Evolutionary conservation across 2,329 filamentous ascomycete genomes (phyloP).

Genomic region (Colletotrichum liaoningense): DNA sequence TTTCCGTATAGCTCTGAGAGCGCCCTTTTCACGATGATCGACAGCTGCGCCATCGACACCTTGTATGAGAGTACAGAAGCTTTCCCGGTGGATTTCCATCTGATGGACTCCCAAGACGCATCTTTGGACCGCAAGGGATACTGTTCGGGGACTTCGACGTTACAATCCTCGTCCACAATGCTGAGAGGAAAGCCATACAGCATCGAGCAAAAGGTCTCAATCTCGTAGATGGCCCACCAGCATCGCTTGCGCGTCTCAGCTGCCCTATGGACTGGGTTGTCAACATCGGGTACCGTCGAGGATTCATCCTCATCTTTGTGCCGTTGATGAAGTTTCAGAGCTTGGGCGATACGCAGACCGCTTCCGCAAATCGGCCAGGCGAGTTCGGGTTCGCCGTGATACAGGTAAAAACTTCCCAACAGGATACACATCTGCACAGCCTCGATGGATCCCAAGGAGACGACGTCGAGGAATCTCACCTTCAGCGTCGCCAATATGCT

Average conservation of each 20-base stretch:
- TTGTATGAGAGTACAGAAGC: background rate
- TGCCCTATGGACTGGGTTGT: background rate
- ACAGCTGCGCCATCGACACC: background rate
- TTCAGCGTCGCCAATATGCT: background rate
- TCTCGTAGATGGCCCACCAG: background rate
- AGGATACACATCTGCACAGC: background rate
- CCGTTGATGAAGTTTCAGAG: background rate
- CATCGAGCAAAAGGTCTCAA: background rate
- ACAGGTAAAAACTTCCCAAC: background rate
- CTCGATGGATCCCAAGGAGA: background rate
- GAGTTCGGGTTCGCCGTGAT: background rate
- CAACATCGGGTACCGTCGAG: background rate
- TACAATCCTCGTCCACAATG: background rate
- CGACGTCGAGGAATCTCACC: background rate
- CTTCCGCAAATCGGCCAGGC: background rate
- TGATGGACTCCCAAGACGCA: background rate
- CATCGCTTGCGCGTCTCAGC: background rate
- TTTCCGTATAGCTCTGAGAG: background rate
- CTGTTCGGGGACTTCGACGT: background rate
- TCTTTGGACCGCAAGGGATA: background rate
- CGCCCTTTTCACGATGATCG: background rate
- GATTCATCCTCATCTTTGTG: background rate
- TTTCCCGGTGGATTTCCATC: background rate
- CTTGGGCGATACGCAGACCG: background rate
- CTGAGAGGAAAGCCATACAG: background rate